A percentile compares a stretch with the other conserved stretches of the same genome.
Conservation (phyloP, 345 rosid species). For the Acer negundo region DNA sequence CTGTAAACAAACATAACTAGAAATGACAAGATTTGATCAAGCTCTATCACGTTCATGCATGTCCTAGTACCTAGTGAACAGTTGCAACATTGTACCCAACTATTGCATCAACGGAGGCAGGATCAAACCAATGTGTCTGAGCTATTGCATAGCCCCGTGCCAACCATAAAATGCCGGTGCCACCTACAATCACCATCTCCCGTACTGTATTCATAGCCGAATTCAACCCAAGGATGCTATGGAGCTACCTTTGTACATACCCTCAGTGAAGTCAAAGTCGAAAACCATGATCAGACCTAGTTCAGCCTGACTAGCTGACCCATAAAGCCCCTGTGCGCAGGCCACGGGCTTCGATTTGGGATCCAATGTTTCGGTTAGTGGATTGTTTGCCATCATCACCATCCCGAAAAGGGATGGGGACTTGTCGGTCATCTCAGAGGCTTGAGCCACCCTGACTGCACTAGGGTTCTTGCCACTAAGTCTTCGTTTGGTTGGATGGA, state of each 20-base stretch:
- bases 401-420: constrained; percentile 57
- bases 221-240: constrained; percentile 53
- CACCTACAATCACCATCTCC: constrained; percentile 69
- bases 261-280: constrained; percentile 56
- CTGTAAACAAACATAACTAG: neutral
- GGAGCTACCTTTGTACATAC: constrained; percentile 65
- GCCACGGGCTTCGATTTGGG: constrained; percentile 63
- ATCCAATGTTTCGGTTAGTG: constrained; percentile 52
- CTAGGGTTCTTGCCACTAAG: constrained; percentile 56
- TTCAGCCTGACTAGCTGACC: constrained; percentile 43
- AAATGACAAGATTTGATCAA: neutral
- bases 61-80: constrained; percentile 48
- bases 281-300: constrained; percentile 50
- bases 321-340: constrained; percentile 64
- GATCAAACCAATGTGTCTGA: constrained; percentile 40
- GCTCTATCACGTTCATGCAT: neutral
- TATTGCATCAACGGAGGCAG: constrained; percentile 49
- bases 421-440: constrained; percentile 27
- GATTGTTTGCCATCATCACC: constrained; percentile 55
- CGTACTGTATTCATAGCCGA: constrained; percentile 32
- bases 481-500: too few relatives aligned
- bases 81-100: constrained; percentile 66
- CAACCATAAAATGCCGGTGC: constrained; percentile 58
- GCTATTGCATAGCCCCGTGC: constrained; percentile 67
- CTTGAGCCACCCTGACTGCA: constrained; percentile 53